Conservation (phyloP, 768 basidiomycete genomes). For the Russula ochroleuca region DNA sequence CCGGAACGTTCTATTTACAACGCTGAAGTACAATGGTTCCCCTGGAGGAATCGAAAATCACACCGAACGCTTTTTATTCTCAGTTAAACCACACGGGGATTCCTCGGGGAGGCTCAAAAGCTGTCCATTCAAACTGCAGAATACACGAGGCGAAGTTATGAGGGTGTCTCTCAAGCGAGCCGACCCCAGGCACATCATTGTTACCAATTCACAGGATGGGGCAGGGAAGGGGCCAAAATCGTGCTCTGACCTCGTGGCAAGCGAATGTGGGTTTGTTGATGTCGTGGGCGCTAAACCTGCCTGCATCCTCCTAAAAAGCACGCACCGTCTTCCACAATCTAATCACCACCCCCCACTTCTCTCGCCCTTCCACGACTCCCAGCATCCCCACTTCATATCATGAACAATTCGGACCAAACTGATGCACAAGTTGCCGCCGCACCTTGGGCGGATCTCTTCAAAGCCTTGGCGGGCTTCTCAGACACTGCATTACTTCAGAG, state of each 20-base stretch:
- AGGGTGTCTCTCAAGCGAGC: background rate
- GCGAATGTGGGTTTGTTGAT: background rate
- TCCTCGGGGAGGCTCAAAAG: background rate
- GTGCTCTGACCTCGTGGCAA: background rate
- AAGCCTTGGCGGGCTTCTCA: background rate
- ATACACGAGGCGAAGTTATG: background rate
- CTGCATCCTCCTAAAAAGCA: background rate
- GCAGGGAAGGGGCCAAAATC: background rate
- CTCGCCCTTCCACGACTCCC: background rate
- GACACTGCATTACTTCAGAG: background rate
- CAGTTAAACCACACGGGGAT: background rate
- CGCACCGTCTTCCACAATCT: background rate
- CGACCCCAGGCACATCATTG: background rate
- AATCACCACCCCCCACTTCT: background rate
- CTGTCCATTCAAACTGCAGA: background rate
- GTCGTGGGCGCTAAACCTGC: background rate
- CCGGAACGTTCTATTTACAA: background rate
- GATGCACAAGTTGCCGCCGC: background rate
- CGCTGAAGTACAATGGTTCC: background rate
- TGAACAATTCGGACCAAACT: background rate
- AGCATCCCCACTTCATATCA: background rate
- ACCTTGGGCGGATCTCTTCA: background rate
- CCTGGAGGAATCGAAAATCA: background rate
- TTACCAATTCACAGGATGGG: background rate
- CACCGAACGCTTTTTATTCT: background rate